phyloP scores from a whole-genome alignment of 345 rosid species.

The Trapa incisa region DNA sequence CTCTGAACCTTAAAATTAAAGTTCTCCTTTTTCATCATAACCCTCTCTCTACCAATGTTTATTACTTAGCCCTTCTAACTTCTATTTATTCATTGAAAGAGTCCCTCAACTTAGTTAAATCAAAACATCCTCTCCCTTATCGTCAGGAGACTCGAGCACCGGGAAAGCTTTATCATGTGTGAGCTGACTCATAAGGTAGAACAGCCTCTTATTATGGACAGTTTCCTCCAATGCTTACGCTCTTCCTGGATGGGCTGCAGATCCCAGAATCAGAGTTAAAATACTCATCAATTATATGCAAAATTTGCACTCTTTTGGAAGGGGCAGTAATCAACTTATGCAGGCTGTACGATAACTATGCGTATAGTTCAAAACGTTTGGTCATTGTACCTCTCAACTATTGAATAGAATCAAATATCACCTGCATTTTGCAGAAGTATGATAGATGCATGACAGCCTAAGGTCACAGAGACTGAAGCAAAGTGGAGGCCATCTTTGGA shows the following conservation, averaged over 20 bases:
- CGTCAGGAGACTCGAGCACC: conserved; percentile 84
- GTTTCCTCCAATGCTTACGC: conserved; percentile 63
- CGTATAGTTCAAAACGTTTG: background rate
- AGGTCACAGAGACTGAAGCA: conserved; percentile 25
- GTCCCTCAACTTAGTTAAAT: background rate
- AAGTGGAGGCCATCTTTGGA: conserved; percentile 1
- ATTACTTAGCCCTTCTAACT: background rate
- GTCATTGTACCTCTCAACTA: background rate
- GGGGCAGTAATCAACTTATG: background rate
- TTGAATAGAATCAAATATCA: background rate
- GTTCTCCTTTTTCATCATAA: too few relatives aligned
- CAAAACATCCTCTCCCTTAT: conserved; percentile 37
- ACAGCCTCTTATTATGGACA: conserved; percentile 4
- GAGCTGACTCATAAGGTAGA: conserved; percentile 38
- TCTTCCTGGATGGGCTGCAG: conserved; percentile 62
- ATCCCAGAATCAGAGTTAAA: conserved; percentile 64
- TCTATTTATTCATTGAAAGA: background rate
- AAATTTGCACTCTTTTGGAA: too few relatives aligned
- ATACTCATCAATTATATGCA: conserved; percentile 11
- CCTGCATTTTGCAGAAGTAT: background rate
- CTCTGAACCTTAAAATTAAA: too few relatives aligned
- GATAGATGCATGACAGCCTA: background rate
- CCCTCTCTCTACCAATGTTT: background rate
- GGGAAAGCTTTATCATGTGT: conserved; percentile 69
- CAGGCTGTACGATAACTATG: background rate